Evolutionary conservation across 805 yeast genomes (phyloP), one percentile per base, ranked within the genome.

Genomic region (Candida fluviatilis): DNA sequence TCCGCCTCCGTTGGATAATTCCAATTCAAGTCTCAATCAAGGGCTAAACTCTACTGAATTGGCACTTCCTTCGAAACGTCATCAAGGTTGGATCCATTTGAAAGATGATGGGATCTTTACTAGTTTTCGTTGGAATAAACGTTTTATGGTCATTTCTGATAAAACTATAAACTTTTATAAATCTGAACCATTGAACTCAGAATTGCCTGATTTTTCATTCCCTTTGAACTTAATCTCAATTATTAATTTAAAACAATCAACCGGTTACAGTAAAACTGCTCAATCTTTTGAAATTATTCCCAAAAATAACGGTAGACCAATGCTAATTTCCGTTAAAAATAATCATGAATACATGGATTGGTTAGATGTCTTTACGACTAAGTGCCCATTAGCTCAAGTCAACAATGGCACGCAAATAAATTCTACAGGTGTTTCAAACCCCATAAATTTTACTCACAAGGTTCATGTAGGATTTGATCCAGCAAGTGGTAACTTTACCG

Each of bases 361-460:
- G 98, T 75, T 90, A 39, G 97, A 90, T 61, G 83, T 88, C 10
- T 86, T 90, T 45, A 79, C 82, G 42, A 76, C 86, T 12, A 82
- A 82, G 57, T 82, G 88, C 49, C 90, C 90, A 1, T 64, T 75
- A 64, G 75, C 78, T 17, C 60, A 58, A 35, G 62, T 63, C 31
- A 33, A 33, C 4, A 18, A 21, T 12, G 45, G 34, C 24, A 30
- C 31, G 12, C 26, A 31, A 16, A 28, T 38, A 5, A 26, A 32
- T 5, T 26, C 35, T 54, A 63, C 72, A 3, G 70, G 65, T 6
- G 96, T 93, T 8, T 89, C 97, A 2, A 82, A 81, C 28, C 99
- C 99, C 5, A 86, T 91, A 13, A 90, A 91, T 59, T 91, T 91
- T 60, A 88, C 95, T 8, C 99, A 95, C 58, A 85, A 82, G 54